phyloP scores from a whole-genome alignment of 1,284 basidiomycete species.

The Cryptococcus sp. region DNA sequence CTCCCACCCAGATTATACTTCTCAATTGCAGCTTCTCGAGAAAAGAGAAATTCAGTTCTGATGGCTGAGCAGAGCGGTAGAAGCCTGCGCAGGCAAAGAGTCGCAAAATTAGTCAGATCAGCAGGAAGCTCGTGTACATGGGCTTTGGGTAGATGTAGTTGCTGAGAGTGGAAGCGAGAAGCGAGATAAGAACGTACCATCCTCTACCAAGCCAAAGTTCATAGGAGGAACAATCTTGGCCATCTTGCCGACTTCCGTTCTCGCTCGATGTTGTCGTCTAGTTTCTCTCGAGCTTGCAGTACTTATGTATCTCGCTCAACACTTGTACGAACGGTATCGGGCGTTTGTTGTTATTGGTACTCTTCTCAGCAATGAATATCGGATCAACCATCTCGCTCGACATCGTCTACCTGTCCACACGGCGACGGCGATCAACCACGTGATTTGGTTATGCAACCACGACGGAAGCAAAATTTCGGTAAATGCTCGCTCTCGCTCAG shows the following conservation, averaged over 20 bases:
- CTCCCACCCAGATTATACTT: constrained; percentile 59
- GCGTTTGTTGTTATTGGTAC: too few relatives aligned
- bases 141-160: too few relatives aligned
- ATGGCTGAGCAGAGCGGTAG: constrained; percentile 58
- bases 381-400: too few relatives aligned
- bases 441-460: too few relatives aligned
- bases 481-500: neutral
- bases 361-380: too few relatives aligned
- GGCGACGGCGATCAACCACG: too few relatives aligned
- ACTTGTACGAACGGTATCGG: too few relatives aligned
- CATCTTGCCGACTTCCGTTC: constrained; percentile 23
- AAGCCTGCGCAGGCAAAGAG: constrained; percentile 39
- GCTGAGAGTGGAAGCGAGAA: neutral
- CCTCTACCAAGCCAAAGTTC: constrained; percentile 59
- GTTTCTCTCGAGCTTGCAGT: too few relatives aligned
- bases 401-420: too few relatives aligned
- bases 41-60: constrained; percentile 59
- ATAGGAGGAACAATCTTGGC: constrained; percentile 56
- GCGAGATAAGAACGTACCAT: constrained; percentile 37
- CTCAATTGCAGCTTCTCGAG: constrained; percentile 57
- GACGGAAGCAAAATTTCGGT: constrained; percentile 19
- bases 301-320: too few relatives aligned
- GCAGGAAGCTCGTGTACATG: neutral
- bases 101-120: constrained; percentile 6
- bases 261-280: too few relatives aligned